phyloP scores from a whole-genome alignment of 768 basidiomycete species.

The Leccinum rimulosum region DNA sequence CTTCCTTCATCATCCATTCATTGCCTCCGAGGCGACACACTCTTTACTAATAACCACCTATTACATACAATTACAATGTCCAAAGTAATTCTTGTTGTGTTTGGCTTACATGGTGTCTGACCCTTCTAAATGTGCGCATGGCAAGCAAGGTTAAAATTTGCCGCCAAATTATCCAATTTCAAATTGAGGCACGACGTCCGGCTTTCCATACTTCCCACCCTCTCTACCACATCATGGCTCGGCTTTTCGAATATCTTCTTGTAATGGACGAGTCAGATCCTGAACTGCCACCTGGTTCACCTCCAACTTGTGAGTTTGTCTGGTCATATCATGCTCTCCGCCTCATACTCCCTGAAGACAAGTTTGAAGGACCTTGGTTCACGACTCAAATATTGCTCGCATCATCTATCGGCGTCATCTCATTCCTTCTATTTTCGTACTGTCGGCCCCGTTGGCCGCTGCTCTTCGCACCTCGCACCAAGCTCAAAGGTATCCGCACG shows the following conservation, averaged over 20 bases:
- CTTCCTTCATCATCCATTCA: no score
- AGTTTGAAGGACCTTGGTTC: constrained; percentile 94
- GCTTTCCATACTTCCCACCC: no score
- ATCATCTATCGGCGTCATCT: constrained; percentile 67
- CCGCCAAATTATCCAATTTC: no score
- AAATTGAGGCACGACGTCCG: no score
- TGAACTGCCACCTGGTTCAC: constrained; percentile 58
- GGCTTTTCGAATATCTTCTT: constrained; percentile 14
- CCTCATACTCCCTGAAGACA: constrained; percentile 42
- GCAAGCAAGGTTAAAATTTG: no score
- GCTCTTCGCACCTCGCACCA: constrained; percentile 89
- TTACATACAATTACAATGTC: no score
- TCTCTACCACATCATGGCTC: constrained; percentile 14
- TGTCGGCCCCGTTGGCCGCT: constrained; percentile 86
- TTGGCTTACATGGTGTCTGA: no score
- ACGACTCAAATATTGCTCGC: constrained; percentile 85
- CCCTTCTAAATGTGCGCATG: no score
- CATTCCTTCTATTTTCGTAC: constrained; percentile 88
- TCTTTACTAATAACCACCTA: no score
- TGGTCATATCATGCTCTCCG: neutral
- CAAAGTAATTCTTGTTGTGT: no score
- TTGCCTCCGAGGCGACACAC: no score
- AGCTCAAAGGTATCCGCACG: constrained; percentile 73
- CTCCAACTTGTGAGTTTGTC: constrained; percentile 54
- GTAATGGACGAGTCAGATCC: constrained; percentile 35